Evolutionary conservation across 208 protist species (phyloP).

Genomic region (Leishmania arabica): DNA sequence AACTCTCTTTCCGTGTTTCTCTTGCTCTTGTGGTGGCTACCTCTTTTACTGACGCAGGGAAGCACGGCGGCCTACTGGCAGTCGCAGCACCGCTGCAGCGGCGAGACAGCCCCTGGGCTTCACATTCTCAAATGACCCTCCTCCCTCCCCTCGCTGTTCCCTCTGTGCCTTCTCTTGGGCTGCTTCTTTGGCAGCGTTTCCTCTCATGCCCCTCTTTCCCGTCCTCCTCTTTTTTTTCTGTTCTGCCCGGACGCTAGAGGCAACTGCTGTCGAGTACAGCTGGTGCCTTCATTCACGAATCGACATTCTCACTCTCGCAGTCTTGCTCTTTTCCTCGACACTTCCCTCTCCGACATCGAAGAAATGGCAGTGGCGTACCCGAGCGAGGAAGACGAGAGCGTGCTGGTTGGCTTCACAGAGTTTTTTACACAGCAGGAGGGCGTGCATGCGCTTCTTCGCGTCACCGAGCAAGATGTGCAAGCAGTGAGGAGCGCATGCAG

Average conservation of each 20-base stretch:
- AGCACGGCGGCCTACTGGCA: not conserved
- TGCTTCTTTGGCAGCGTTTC: not conserved
- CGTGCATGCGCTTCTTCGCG: constrained; percentile 16
- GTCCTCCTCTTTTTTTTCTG: not conserved
- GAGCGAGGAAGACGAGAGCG: constrained; percentile 29
- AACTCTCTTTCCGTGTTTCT: not conserved
- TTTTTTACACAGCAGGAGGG: constrained; percentile 24
- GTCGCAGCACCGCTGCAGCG: constrained; percentile 2
- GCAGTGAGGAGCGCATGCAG: constrained; percentile 26
- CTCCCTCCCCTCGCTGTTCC: not conserved
- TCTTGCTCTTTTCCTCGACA: not conserved
- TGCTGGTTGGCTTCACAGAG: constrained; percentile 25
- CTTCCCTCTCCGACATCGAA: not conserved
- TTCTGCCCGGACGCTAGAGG: not conserved
- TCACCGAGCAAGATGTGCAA: constrained; percentile 21
- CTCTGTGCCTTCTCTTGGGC: not conserved
- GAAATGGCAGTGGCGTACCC: constrained; percentile 34
- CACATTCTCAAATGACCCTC: not conserved
- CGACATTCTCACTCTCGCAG: not conserved
- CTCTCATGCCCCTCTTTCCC: constrained; percentile 10
- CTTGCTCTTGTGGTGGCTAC: not conserved
- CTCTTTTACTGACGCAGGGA: not conserved
- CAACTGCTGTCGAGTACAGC: not conserved
- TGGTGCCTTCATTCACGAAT: not conserved
- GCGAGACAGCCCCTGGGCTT: not conserved